Evolutionary conservation across 306 rosid genomes (phyloP).

Genomic region (Luffa aegyptiaca): DNA sequence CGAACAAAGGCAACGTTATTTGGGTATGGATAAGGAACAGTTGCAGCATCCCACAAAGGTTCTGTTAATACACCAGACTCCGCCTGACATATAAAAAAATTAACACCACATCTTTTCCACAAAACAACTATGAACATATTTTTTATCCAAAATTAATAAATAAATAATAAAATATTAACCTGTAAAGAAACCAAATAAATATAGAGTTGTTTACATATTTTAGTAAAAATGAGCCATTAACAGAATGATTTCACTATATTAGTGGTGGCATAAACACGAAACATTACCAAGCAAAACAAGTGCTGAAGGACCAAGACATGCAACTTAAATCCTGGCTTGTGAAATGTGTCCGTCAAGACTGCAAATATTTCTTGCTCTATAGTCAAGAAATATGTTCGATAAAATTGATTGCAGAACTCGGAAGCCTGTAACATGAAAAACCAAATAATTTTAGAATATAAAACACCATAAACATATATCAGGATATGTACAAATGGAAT

Average conservation of each 20-base stretch:
- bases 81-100: slow-evolving; percentile 30
- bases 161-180: neutral
- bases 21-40: slow-evolving; percentile 47
- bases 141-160: neutral
- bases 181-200: neutral
- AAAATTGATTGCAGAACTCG: slow-evolving; percentile 93
- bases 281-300: slow-evolving; percentile 72
- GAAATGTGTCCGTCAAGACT: slow-evolving; percentile 89
- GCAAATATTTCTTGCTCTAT: slow-evolving; percentile 94
- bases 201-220: neutral
- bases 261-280: neutral
- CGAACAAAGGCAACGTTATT: slow-evolving; percentile 67
- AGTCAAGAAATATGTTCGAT: slow-evolving; percentile 58
- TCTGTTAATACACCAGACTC: slow-evolving; percentile 76
- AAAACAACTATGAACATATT: neutral
- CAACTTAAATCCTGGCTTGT: slow-evolving; percentile 96
- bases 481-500: neutral
- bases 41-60: slow-evolving; percentile 81
- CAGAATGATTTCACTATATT: neutral
- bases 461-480: neutral
- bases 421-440: slow-evolving; percentile 41
- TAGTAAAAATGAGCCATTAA: neutral
- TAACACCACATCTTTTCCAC: neutral
- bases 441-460: slow-evolving; percentile 13
- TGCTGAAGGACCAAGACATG: slow-evolving; percentile 98